These are phyloP conservation scores for Scheffersomyces stambukii DNA, from an alignment of 1,139 yeast genomes.

Conservation along the genomic window DNA sequence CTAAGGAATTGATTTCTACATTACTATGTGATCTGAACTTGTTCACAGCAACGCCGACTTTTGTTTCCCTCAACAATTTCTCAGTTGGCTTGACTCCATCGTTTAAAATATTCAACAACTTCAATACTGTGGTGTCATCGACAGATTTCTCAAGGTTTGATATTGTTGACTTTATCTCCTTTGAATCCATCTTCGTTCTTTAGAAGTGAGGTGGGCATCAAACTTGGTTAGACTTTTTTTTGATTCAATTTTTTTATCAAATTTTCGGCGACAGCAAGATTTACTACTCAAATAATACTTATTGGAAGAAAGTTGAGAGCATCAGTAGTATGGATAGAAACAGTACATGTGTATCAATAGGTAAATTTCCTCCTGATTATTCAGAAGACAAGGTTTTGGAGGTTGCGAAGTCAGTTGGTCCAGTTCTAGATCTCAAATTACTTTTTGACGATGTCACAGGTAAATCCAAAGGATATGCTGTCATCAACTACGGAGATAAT, in stretches of 20 bases:
- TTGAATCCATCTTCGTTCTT: constrained; percentile 51
- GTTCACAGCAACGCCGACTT: constrained; percentile 96
- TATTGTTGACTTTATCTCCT: constrained; percentile 69
- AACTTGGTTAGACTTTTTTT: constrained; percentile 1
- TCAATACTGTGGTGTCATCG: constrained; percentile 63
- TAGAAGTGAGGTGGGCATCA: not conserved
- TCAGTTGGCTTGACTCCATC: constrained; percentile 83
- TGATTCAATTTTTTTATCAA: constrained; percentile 1
- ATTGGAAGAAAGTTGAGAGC: no score
- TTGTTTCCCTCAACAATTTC: constrained; percentile 81
- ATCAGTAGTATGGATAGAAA: constrained; percentile 14
- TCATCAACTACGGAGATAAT: constrained; percentile 67
- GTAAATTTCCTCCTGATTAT: constrained; percentile 41
- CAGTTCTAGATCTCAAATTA: constrained; percentile 71
- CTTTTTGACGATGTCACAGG: constrained; percentile 89
- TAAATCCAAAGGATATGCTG: constrained; percentile 87
- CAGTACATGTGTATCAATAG: constrained; percentile 29
- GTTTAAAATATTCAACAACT: constrained; percentile 62
- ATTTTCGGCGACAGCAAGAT: no score
- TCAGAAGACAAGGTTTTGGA: constrained; percentile 88
- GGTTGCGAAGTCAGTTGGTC: constrained; percentile 79
- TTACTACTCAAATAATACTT: no score
- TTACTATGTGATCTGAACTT: constrained; percentile 72
- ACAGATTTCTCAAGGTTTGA: constrained; percentile 69
- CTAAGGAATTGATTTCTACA: constrained; percentile 62